These are phyloP conservation scores for Capronia americana DNA, from an alignment of 2,329 filamentous ascomycete genomes.

Conservation along the genomic window DNA sequence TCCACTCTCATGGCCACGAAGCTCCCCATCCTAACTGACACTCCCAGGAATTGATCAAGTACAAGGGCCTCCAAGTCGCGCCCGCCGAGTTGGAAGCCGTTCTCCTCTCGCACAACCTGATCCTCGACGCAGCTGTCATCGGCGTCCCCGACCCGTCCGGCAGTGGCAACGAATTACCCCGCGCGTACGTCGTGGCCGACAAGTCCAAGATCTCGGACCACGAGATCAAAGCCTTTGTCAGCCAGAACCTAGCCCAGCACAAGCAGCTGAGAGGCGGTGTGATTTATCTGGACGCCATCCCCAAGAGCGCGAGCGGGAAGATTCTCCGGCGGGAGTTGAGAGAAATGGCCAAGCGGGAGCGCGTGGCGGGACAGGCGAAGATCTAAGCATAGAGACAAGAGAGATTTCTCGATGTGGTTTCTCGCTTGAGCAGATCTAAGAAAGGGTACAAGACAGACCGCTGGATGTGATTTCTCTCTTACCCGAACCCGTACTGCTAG, in stretches of 20 bases:
- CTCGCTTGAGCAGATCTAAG: background rate
- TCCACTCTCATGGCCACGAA: background rate
- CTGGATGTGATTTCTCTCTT: too few relatives aligned
- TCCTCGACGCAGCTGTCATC: constrained; percentile 56
- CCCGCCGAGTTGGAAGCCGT: constrained; percentile 57
- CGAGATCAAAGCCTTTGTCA: constrained; percentile 45
- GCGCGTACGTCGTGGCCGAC: constrained; percentile 53
- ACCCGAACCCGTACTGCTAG: too few relatives aligned
- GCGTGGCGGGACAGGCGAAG: constrained; percentile 18
- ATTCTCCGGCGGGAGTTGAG: constrained; percentile 47
- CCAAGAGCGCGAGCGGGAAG: constrained; percentile 50
- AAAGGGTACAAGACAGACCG: background rate
- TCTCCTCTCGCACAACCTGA: constrained; percentile 49
- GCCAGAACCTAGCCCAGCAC: constrained; percentile 42
- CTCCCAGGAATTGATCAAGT: constrained; percentile 54
- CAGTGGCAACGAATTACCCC: constrained; percentile 49
- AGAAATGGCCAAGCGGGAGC: constrained; percentile 41
- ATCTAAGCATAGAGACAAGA: background rate
- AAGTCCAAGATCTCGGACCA: constrained; percentile 40
- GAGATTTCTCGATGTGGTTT: too few relatives aligned
- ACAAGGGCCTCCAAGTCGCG: constrained; percentile 60
- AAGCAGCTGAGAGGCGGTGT: constrained; percentile 48
- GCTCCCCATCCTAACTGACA: background rate
- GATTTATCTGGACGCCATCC: constrained; percentile 46
- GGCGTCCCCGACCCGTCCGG: constrained; percentile 46